These are phyloP conservation scores for Chaetoceros muelleri DNA, from an alignment of 108 stramenopile species.

Conservation along the genomic window DNA sequence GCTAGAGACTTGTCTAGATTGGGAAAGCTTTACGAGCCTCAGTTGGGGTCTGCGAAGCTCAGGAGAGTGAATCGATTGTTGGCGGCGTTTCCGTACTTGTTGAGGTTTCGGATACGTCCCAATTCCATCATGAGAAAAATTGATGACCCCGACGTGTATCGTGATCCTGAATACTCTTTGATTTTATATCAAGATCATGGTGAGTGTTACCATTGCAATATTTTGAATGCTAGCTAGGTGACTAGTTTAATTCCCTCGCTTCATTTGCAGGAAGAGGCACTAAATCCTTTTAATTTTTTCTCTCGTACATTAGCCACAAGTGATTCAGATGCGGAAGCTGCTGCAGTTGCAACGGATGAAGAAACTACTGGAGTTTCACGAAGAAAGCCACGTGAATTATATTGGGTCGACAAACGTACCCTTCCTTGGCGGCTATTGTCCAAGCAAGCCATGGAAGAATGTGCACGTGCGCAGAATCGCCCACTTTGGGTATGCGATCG, in stretches of 20 bases:
- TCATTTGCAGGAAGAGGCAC: too few species aligned
- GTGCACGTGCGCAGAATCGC: constrained; percentile 78
- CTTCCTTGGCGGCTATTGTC: constrained; percentile 74
- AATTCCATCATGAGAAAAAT: constrained; percentile 49
- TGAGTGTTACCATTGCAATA: too few species aligned
- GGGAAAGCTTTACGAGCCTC: constrained; percentile 67
- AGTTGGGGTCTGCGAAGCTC: constrained; percentile 56
- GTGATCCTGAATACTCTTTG: constrained; percentile 70
- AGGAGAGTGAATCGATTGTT: constrained; percentile 54
- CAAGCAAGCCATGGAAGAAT: constrained; percentile 46
- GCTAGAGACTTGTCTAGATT: constrained; percentile 76
- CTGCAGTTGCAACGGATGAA: constrained; percentile 39
- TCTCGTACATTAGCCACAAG: constrained; percentile 2
- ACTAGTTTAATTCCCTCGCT: too few species aligned
- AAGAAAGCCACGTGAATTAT: constrained; percentile 53
- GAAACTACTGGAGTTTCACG: constrained; percentile 48
- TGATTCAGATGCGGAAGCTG: constrained; percentile 24
- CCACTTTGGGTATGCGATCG: constrained; percentile 83
- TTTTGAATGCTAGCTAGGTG: too few species aligned
- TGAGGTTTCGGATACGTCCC: constrained; percentile 74
- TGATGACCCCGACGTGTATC: constrained; percentile 44
- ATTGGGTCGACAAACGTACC: constrained; percentile 78
- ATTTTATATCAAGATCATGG: constrained; percentile 58
- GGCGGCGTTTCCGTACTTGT: constrained; percentile 75
- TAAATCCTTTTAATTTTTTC: too few species aligned